Percentiles rank a stretch among this genome's conserved stretches.
Evolutionary conservation across 1,284 basidiomycete genomes (phyloP).

Genomic region (Heterobasidion occidentale): DNA sequence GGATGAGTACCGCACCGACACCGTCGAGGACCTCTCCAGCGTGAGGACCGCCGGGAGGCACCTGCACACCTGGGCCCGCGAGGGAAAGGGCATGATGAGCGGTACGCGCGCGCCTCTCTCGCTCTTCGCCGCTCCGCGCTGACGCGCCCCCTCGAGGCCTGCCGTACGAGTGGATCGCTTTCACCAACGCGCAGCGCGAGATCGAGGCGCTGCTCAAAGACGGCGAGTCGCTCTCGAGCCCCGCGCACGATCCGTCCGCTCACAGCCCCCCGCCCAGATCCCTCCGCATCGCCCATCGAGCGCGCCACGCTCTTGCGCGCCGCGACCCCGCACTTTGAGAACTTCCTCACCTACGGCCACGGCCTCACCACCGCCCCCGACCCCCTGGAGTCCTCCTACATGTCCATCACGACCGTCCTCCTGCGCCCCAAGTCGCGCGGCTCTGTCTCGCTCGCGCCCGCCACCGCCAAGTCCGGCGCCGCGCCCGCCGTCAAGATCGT

Average conservation of each 20-base stretch:
- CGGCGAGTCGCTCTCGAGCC: not conserved
- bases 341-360: not conserved
- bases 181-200: not conserved
- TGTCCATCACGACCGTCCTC: constrained; percentile 1
- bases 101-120: not conserved
- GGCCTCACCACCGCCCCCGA: not conserved
- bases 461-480: not conserved
- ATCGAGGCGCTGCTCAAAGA: not conserved
- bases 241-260: not conserved
- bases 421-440: not conserved
- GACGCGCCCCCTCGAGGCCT: not conserved
- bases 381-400: not conserved
- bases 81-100: not conserved
- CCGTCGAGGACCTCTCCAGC: not conserved
- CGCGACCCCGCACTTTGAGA: not conserved
- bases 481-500: not conserved
- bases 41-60: not conserved
- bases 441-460: not conserved
- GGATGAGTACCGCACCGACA: not conserved
- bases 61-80: not conserved
- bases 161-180: not conserved
- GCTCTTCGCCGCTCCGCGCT: not conserved
- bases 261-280: not conserved
- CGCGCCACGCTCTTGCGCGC: not conserved
- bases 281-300: not conserved